Evolutionary conservation across 257 asterid genomes (phyloP).

Genomic region (Solanum pennellii): DNA sequence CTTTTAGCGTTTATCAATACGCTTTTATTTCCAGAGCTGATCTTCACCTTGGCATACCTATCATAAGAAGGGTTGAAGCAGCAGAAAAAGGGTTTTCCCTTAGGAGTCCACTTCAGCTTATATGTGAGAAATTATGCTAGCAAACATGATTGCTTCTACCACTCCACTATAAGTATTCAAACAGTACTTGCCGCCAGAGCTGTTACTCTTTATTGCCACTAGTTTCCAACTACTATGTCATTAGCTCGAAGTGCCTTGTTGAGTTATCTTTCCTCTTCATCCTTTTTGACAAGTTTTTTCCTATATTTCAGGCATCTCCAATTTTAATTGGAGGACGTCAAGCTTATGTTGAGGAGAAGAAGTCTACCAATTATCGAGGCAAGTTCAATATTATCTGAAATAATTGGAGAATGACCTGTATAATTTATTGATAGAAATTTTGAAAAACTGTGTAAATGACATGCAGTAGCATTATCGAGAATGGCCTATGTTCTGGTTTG

Average conservation of each 20-base stretch:
- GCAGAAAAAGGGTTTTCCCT: not conserved
- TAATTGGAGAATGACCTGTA: not conserved
- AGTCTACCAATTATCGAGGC: conserved; percentile 78
- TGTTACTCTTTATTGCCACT: not conserved
- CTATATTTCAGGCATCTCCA: conserved; percentile 70
- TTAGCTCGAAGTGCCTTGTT: not conserved
- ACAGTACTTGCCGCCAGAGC: not conserved
- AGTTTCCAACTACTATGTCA: not conserved
- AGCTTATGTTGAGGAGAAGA: conserved; percentile 70
- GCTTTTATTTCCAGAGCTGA: not conserved
- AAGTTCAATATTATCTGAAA: conserved; percentile 13
- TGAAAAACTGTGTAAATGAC: not conserved
- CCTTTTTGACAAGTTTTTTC: not conserved
- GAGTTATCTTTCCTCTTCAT: not conserved
- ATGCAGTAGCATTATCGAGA: not conserved
- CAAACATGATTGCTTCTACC: not conserved
- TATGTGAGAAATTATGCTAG: not conserved
- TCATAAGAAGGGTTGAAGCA: not conserved
- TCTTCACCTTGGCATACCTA: not conserved
- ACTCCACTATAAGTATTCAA: not conserved
- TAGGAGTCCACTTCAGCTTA: not conserved
- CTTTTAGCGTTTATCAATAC: not conserved
- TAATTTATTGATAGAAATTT: not conserved
- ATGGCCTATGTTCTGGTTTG: not conserved
- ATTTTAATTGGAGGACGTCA: conserved; percentile 54